phyloP scores from a whole-genome alignment of 192 early-diverging fungal species.

The Linderina pennispora region DNA sequence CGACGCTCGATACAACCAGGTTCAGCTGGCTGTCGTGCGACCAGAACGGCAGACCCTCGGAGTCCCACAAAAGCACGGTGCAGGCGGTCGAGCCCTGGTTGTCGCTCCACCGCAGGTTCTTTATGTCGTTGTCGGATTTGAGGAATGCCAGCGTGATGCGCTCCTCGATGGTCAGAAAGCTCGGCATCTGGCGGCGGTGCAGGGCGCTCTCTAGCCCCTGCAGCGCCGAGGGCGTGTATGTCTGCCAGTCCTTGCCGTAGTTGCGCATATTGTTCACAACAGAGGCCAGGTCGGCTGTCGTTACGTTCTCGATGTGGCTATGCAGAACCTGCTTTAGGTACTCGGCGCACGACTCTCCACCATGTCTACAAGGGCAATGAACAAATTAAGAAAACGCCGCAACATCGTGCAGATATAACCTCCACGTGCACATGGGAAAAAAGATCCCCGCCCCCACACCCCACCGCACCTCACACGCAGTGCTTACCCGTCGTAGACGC shows the following conservation, averaged over 20 bases:
- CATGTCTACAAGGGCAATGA: constrained; percentile 20
- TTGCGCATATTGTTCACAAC: constrained; percentile 26
- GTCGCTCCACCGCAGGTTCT: constrained; percentile 42
- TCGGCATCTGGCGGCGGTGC: constrained; percentile 18
- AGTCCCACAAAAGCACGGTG: constrained; percentile 56
- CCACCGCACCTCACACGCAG: no score
- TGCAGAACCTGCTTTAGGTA: constrained; percentile 35
- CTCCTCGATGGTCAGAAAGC: constrained; percentile 60
- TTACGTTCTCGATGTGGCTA: constrained; percentile 24
- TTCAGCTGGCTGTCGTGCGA: constrained; percentile 51
- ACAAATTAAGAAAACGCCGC: not conserved
- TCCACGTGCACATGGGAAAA: not conserved
- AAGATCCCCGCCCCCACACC: no score
- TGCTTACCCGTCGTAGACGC: constrained; percentile 42
- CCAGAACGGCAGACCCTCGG: constrained; percentile 63
- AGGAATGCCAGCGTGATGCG: constrained; percentile 60
- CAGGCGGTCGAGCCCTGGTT: constrained; percentile 64
- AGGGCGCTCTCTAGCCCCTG: constrained; percentile 23
- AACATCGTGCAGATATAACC: no score
- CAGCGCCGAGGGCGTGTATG: constrained; percentile 30
- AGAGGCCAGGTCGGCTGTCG: constrained; percentile 10
- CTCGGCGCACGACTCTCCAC: constrained; percentile 40
- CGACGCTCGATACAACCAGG: constrained; percentile 61
- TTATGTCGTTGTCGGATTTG: constrained; percentile 51
- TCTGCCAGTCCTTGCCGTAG: constrained; percentile 36